Evolutionary conservation across 768 basidiomycete species (phyloP).

Genomic region (Gautieria morchelliformis): DNA sequence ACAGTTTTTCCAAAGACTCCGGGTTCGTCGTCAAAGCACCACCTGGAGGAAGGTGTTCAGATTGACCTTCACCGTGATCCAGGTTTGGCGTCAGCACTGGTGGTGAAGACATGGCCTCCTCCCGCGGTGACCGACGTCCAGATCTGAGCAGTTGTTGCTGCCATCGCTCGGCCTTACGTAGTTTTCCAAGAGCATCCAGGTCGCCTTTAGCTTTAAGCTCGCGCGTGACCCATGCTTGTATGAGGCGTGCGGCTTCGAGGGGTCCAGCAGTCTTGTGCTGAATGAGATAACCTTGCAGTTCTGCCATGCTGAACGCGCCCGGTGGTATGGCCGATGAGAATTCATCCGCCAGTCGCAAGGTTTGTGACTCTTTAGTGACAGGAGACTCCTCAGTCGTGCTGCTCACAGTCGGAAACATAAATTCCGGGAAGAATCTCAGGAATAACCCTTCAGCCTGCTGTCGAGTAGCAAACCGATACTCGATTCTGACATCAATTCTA

Average conservation of each 20-base stretch:
- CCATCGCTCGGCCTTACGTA: too few species aligned
- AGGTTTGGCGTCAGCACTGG: too few species aligned
- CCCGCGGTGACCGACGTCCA: too few species aligned
- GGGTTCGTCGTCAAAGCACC: too few species aligned
- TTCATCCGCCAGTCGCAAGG: constrained; percentile 23
- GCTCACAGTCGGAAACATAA: not conserved
- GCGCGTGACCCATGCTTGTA: constrained; percentile 34
- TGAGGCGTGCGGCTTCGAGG: constrained; percentile 16
- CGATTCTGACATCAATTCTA: constrained; percentile 45
- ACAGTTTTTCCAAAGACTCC: too few species aligned
- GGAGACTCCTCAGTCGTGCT: not conserved
- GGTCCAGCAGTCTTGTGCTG: constrained; percentile 19
- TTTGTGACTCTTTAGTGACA: not conserved
- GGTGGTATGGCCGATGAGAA: constrained; percentile 38
- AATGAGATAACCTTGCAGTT: constrained; percentile 52
- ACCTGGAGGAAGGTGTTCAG: too few species aligned
- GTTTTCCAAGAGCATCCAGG: too few species aligned
- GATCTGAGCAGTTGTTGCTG: too few species aligned
- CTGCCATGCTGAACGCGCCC: constrained; percentile 45
- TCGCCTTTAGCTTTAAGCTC: not conserved
- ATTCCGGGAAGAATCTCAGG: constrained; percentile 34
- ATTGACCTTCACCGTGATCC: too few species aligned
- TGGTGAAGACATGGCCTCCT: too few species aligned
- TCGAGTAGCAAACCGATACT: constrained; percentile 38
- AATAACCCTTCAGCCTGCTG: constrained; percentile 40